Evolutionary conservation across 73 alveolate genomes (phyloP), one percentile per base, ranked within the genome.

Genomic region (Paramecium octaurelia): DNA sequence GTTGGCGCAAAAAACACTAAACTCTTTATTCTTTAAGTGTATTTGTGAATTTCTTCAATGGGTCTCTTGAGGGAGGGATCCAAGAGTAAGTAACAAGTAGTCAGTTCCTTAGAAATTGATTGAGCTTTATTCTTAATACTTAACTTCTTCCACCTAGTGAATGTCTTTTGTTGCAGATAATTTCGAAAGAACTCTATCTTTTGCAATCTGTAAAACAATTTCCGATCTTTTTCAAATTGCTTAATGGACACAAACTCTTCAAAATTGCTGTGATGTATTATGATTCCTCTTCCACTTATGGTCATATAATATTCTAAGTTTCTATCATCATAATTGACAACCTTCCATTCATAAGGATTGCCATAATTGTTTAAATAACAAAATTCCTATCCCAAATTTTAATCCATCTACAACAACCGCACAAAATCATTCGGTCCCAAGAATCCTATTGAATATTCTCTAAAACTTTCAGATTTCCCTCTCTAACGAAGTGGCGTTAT

Each of bases 311-410:
- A 64, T 11, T 64, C 84, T 10, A 12, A 16, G 2, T 64, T 64
- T 27, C 84, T 27, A 64, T 64, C 84, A 16, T 64, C 42, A 64
- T 64, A 64, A 64, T 64, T 64, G 8, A 64, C 46, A 64, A 64
- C 84, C 27, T 64, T 64, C 84, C 84, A 64, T 64, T 64, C 84
- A 24, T 64, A 64, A 23, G 84, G 84, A 64, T 64, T 64, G 9
- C 84, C 84, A 64, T 12, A 64, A 64, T 64, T 64, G 21, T 64
- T 64, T 16, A 64, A 64, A 64, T 64, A 64, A n/a, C 84, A 64
- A 64, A 64, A 64, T 64, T 64, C 84, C 29, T 64, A 64, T 64
- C 84, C 84, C 11, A 64, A 64, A 23, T 64, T 16, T 31, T 64
- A 42, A 64, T 64, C 84, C 1, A 29, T 24, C 27, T 64, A 3